A percentile compares a stretch with the other conserved stretches of the same genome.
Conservation (phyloP, 202 grass and related monocot species). For the Sporobolus alterniflorus region DNA sequence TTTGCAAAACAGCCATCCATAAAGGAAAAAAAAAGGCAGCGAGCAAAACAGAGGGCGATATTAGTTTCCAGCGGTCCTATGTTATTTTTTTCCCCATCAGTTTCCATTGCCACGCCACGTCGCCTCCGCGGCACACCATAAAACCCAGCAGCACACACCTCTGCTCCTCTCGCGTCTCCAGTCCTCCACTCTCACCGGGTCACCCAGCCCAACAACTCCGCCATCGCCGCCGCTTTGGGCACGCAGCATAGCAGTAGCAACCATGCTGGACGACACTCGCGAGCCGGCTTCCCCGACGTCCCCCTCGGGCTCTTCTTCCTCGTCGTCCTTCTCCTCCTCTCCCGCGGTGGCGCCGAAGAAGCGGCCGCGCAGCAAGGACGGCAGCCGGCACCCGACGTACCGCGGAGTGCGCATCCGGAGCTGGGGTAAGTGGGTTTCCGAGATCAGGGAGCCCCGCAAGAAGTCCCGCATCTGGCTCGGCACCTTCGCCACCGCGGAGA, state of each 20-base stretch:
- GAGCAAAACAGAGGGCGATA: background rate
- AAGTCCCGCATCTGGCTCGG: conserved; percentile 98
- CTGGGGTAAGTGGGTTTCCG: conserved; percentile 99
- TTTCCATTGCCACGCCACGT: conserved; percentile 19
- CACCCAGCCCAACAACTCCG: background rate
- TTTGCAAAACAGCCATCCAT: background rate
- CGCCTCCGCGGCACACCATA: conserved; percentile 32
- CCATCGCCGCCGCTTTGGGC: background rate
- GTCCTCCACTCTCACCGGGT: background rate
- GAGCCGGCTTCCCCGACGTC: conserved; percentile 47
- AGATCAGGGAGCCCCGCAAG: conserved; percentile 96
- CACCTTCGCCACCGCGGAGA: conserved; percentile 87
- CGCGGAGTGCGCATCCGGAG: conserved; percentile 92
- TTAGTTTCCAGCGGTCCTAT: background rate
- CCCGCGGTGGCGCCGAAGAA: conserved; percentile 31
- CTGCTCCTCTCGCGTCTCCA: background rate
- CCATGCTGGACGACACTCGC: conserved; percentile 11
- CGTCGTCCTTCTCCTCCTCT: conserved; percentile 13
- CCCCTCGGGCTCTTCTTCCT: background rate
- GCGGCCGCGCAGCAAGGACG: conserved; percentile 51
- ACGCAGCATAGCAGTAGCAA: background rate
- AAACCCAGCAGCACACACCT: conserved; percentile 20
- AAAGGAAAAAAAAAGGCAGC: background rate
- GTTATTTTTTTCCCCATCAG: background rate
- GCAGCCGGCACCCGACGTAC: conserved; percentile 69